Evolutionary conservation across 2,329 filamentous ascomycete genomes (phyloP).

Genomic region (Hypoxylon sp.): DNA sequence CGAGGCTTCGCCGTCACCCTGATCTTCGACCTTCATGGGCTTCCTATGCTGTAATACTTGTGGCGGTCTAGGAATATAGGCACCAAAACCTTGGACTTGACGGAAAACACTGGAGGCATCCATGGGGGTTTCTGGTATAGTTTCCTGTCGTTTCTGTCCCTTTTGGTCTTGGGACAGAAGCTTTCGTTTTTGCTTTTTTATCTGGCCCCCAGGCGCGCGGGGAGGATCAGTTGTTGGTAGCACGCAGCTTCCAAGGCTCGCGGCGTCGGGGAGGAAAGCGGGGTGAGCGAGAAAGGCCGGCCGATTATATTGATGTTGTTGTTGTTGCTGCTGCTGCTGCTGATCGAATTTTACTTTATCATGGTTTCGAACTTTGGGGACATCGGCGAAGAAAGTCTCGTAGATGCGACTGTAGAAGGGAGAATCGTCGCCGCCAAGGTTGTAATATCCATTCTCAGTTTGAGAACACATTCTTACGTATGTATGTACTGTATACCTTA

Average conservation of each 20-base stretch:
- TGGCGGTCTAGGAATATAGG: slow-evolving; percentile 59
- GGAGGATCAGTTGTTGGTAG: slow-evolving; percentile 44
- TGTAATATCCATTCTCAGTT: slow-evolving; percentile 32
- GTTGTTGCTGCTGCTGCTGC: slow-evolving; percentile 18
- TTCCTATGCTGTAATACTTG: slow-evolving; percentile 52
- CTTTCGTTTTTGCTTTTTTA: slow-evolving; percentile 36
- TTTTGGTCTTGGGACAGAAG: slow-evolving; percentile 24
- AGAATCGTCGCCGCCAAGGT: slow-evolving; percentile 37
- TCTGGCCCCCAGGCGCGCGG: slow-evolving; percentile 42
- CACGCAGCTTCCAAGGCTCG: slow-evolving; percentile 46
- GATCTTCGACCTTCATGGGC: slow-evolving; percentile 58
- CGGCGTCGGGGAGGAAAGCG: slow-evolving; percentile 40
- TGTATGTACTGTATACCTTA: slow-evolving; percentile 5
- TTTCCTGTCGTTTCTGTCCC: slow-evolving; percentile 31
- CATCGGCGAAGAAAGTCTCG: slow-evolving; percentile 39
- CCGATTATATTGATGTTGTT: slow-evolving; percentile 24
- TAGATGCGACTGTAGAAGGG: slow-evolving; percentile 42
- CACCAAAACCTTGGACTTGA: slow-evolving; percentile 65
- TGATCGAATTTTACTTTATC: slow-evolving; percentile 36
- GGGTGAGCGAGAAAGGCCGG: slow-evolving; percentile 29
- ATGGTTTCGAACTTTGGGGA: slow-evolving; percentile 35
- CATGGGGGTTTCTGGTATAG: slow-evolving; percentile 60
- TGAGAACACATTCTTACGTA: slow-evolving; percentile 44
- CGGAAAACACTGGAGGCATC: slow-evolving; percentile 72
- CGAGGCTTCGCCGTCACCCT: slow-evolving; percentile 66